Base-by-base conservation (phyloP, 1,139 yeast genomes). In the Blastobotrys buckinghamii region DNA sequence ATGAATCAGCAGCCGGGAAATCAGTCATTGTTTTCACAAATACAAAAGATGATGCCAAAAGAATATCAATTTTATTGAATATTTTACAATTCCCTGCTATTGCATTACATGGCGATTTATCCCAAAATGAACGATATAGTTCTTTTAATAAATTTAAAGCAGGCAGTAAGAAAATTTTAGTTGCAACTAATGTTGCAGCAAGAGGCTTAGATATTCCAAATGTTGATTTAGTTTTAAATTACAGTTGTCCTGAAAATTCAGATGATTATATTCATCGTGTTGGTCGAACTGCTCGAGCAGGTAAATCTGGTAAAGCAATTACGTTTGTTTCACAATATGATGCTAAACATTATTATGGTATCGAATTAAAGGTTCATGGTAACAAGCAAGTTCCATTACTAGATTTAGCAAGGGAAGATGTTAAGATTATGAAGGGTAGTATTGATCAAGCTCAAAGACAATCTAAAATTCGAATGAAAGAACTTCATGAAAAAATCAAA, bases 281-380 rank as follows among this genome's bases (percentile, higher is more conserved):
- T 17, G 98, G 98, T 32, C 82, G 98, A 73, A 92, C 98, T 26
- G 98, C 98, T 1, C 83, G 98, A 68, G 98, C 98, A 0, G 98
- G 99, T 8, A 77, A 95, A 56, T 80, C 95, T 0, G 99, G 99
- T 47, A 87, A 85, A 65, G 88, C 97, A 2, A 76, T 92, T 34
- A 86, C 97, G 6, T 73, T 92, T 50, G 95, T 92, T 26, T 89
- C 97, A 1, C 99, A 92, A 67, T 94, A 92, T 64, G 98, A 92
- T 66, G 74, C 92, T 55, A 97, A 89, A 67, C 71, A 89, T 61
- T 86, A 86, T 62, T 72, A 89, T 57, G 76, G 96, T 61, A 90
- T 92, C 50, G 99, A 92, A 66, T 65, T 67, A 41, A 73, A 66
- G 32, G 65, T 71, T 8, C 68, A 69, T 46, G 84, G 83, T 46